Percentiles rank a stretch among this genome's conserved stretches.
phyloP scores from a whole-genome alignment of 345 rosid genomes.

The Passiflora organensis region DNA sequence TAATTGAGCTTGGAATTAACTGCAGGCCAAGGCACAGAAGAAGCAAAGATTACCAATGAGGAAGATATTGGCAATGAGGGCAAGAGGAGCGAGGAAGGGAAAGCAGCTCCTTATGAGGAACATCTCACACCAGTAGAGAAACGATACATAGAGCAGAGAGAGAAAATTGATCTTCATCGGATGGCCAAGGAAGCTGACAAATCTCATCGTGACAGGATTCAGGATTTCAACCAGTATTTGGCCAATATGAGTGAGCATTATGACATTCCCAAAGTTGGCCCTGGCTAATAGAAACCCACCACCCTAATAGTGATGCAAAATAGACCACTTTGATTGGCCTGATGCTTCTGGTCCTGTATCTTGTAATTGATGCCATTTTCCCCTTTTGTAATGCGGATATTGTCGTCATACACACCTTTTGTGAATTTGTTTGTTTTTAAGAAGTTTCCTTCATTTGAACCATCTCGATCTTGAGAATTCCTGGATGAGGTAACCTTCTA shows the following conservation, averaged over 20 bases:
- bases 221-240: slow-evolving; percentile 76
- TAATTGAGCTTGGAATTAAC: background rate
- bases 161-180: slow-evolving; percentile 48
- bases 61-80: slow-evolving; percentile 28
- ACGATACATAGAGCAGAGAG: slow-evolving; percentile 72
- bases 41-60: slow-evolving; percentile 14
- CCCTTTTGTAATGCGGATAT: background rate
- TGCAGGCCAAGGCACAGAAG: slow-evolving; percentile 35
- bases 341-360: background rate
- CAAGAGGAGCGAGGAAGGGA: slow-evolving; percentile 40
- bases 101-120: slow-evolving; percentile 36
- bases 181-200: slow-evolving; percentile 71
- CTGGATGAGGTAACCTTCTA: too few species aligned
- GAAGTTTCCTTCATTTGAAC: background rate
- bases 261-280: slow-evolving; percentile 90
- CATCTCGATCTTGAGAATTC: too few species aligned
- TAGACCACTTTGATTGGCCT: background rate
- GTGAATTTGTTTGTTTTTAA: background rate
- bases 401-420: background rate
- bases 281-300: slow-evolving; percentile 39
- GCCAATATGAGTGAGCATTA: slow-evolving; percentile 93
- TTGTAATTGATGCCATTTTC: too few species aligned
- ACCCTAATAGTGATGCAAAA: too few species aligned
- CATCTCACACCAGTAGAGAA: slow-evolving; percentile 60
- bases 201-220: slow-evolving; percentile 81